Base-by-base conservation (phyloP, 768 basidiomycete genomes). In the Sistotremastrum suecicum region DNA sequence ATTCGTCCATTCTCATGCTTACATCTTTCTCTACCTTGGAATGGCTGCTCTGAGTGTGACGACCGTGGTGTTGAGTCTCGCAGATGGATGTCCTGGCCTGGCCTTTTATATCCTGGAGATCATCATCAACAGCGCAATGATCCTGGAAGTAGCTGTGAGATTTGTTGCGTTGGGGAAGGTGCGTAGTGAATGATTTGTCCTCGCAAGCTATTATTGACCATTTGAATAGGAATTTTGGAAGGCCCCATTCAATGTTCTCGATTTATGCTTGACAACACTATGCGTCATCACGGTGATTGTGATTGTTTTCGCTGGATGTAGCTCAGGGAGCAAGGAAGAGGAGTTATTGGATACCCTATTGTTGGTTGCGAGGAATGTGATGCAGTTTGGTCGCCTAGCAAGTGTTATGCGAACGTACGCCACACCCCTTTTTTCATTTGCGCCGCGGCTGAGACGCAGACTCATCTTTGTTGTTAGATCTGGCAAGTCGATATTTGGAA, bases 81-180 rank as follows among this genome's bases (percentile, higher is more conserved):
- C 75, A 39, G 80, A 84, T 53, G 88, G 81, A 30, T 95, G 91
- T 55, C 90, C 90, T 5, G 84, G 82, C 4, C 54, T 82, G n/a
- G 66, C 85, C 3, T 95, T 95, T 64, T 95, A 88, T 62, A 63
- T 92, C 31, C 70, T 95, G 54, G 90, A 95, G 63, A 62, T 94
- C 39, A 78, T 94, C 59, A 76, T 94, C 61, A 92, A 94, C 57
- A 71, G 74, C 0, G 71, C 86, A 7, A 94, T 97, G 92, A 97
- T 98, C 49, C 60, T 83, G 29, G 95, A 99, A 67, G 95, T 99
- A 11, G 72, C 71, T 1, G 84, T 94, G 48, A 78, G 95, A 37
- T 83, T 97, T 59, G 69, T 97, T 48, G 95, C 95, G 1, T 85
- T 95, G 56, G 94, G 94, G 50, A 75, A 77, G 62, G 94, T 98